Evolutionary conservation across 306 rosid genomes (phyloP), one percentile per base, ranked within the genome.

Genomic region (Sophora flavescens): DNA sequence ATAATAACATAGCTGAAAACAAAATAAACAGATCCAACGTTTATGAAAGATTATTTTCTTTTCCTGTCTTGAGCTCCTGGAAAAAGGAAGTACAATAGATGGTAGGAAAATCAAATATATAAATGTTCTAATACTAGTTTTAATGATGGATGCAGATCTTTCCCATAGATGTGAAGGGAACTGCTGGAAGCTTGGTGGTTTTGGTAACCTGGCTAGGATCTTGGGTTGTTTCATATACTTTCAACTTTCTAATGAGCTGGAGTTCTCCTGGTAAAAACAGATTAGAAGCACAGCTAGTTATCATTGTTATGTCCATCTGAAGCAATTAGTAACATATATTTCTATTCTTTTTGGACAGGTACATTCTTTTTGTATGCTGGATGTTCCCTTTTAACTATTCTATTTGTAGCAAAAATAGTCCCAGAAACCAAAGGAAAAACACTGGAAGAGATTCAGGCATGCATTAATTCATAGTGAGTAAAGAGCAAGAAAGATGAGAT

Each of bases 351-450:
- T 82, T 6, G 59, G 41, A 13, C 89, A 93, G 96, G 93, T 74
- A 93, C 98, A 15, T 87, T 86, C 44, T 84, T 83, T 68, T 71
- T 93, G 82, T 93, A 88, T 76, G 86, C 91, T 70, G 91, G 83
- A 72, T 74, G 88, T 67, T 89, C 93, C 60, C 72, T 91, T 75
- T 35, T 88, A 72, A 88, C 96, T 16, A 79, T 93, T 78, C 35
- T 91, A 47, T 91, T 93, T 78, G 97, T 88, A 50, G 87, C 89
- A 15, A 89, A 84, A 80, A 60, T 87, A 66, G 93, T 93, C 45
- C 97, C 97, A 65, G 98, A 93, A 83, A 93, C 98, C 80, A 93
- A 89, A 86, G 98, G 98, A 61, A 91, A 87, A 87, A 93, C 98
- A 64, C 85, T 91, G 12, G 98, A 93, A 83, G 96, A 93, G 75